phyloP scores from a whole-genome alignment of 2,329 filamentous ascomycete species.

The Myriosclerotinia curreyana region DNA sequence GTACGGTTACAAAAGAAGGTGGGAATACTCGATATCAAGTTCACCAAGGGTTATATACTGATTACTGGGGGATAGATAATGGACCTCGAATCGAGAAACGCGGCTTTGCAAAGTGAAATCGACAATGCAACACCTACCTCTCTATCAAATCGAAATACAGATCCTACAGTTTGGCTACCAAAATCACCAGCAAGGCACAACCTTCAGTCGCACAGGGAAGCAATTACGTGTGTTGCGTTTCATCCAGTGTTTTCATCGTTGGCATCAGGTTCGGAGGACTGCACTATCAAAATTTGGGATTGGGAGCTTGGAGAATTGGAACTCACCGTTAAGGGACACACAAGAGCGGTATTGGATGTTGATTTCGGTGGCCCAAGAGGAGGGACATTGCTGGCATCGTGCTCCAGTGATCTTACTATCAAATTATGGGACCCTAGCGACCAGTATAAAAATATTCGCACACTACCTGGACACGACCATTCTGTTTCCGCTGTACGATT shows the following conservation, averaged over 20 bases:
- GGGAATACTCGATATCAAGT: constrained; percentile 31
- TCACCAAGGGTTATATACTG: constrained; percentile 12
- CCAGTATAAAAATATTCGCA: constrained; percentile 93
- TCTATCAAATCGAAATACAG: constrained; percentile 74
- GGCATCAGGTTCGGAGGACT: constrained; percentile 87
- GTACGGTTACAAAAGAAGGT: constrained; percentile 95
- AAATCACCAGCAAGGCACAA: constrained; percentile 75
- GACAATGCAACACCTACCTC: constrained; percentile 76
- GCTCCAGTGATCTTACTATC: constrained; percentile 83
- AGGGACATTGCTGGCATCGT: constrained; percentile 66
- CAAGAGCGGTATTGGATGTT: constrained; percentile 80
- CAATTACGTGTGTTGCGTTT: constrained; percentile 86
- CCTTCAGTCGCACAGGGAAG: constrained; percentile 75
- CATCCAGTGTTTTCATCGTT: constrained; percentile 89
- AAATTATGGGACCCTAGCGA: constrained; percentile 92
- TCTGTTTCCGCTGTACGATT: constrained; percentile 87
- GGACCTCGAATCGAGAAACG: constrained; percentile 78
- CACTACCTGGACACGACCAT: constrained; percentile 86
- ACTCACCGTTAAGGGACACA: constrained; percentile 87
- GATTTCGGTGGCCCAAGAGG: constrained; percentile 86
- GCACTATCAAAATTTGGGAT: constrained; percentile 95
- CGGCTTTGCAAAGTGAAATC: constrained; percentile 74
- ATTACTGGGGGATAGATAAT: constrained; percentile 64
- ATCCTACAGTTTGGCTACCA: constrained; percentile 85
- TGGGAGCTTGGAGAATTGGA: constrained; percentile 93